Conservation (phyloP, 2,329 filamentous ascomycete species). For the Calonectria henricotiae region DNA sequence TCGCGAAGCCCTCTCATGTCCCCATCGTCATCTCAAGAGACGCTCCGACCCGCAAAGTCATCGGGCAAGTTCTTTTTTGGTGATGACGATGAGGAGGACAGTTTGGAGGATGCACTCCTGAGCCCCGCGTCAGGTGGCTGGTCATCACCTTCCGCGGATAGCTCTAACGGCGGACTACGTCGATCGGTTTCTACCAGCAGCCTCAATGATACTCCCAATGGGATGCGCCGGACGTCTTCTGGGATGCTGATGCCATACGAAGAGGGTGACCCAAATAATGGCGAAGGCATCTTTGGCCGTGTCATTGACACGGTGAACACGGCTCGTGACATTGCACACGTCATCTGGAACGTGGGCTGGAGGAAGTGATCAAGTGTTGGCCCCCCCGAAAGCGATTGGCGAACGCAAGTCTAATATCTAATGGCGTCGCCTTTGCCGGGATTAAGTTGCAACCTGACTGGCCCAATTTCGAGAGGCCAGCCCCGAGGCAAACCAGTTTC, state of each 20-base stretch:
- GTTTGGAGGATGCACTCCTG: slow-evolving; percentile 60
- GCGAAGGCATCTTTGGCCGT: slow-evolving; percentile 80
- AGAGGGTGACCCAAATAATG: slow-evolving; percentile 76
- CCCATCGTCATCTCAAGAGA: slow-evolving; percentile 87
- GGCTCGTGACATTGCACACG: slow-evolving; percentile 79
- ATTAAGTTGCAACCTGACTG: neutral
- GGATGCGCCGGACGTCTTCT: slow-evolving; percentile 84
- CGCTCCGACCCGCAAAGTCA: slow-evolving; percentile 79
- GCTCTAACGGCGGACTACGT: slow-evolving; percentile 57
- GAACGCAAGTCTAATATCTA: slow-evolving; percentile 33
- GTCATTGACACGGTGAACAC: slow-evolving; percentile 87
- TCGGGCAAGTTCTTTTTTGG: slow-evolving; percentile 77
- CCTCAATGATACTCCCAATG: slow-evolving; percentile 69
- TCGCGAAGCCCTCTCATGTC: slow-evolving; percentile 72
- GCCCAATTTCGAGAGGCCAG: neutral
- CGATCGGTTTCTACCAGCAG: slow-evolving; percentile 67
- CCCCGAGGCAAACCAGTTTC: neutral
- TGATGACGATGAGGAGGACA: slow-evolving; percentile 74
- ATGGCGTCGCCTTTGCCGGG: slow-evolving; percentile 24
- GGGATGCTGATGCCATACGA: slow-evolving; percentile 95
- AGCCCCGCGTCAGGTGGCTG: slow-evolving; percentile 55
- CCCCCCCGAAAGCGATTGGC: slow-evolving; percentile 9
- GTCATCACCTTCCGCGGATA: slow-evolving; percentile 53
- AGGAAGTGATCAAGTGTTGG: slow-evolving; percentile 62
- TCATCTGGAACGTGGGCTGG: slow-evolving; percentile 82